A percentile compares a stretch with the other conserved stretches of the same genome.
Evolutionary conservation across 2,329 filamentous ascomycete species (phyloP).

Genomic region (Penicillium sp.): DNA sequence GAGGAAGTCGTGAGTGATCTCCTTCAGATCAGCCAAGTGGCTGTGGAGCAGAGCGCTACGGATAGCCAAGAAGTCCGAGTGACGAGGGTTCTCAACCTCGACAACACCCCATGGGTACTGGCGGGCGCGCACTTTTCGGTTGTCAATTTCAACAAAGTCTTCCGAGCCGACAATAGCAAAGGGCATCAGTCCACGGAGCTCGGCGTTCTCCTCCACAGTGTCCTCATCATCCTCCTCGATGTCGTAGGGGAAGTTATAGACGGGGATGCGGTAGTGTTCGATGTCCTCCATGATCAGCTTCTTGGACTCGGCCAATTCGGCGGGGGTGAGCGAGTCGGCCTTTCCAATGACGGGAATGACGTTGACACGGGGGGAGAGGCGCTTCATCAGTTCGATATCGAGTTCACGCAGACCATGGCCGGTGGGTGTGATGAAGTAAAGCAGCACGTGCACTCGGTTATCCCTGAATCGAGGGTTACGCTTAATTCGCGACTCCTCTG

Average conservation of each 20-base stretch:
- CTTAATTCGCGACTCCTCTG: slow-evolving; percentile 99
- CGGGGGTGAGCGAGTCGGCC: slow-evolving; percentile 93
- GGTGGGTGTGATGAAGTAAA: slow-evolving; percentile 99
- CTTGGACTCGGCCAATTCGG: slow-evolving; percentile 97
- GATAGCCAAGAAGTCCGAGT: slow-evolving; percentile 97
- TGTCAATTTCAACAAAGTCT: slow-evolving; percentile 89
- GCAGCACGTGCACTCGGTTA: slow-evolving; percentile 95
- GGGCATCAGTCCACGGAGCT: slow-evolving; percentile 95
- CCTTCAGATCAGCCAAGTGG: slow-evolving; percentile 96
- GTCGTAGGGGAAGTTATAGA: slow-evolving; percentile 99
- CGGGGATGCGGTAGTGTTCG: slow-evolving; percentile 98
- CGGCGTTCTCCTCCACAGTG: slow-evolving; percentile 97
- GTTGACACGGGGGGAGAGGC: slow-evolving; percentile 94
- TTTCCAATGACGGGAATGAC: slow-evolving; percentile 99
- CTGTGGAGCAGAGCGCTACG: slow-evolving; percentile 95
- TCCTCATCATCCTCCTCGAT: slow-evolving; percentile 99
- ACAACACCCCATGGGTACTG: slow-evolving; percentile 99
- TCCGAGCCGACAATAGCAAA: slow-evolving; percentile 98
- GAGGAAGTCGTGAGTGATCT: slow-evolving; percentile 99
- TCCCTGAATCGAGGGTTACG: slow-evolving; percentile 99
- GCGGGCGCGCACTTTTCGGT: slow-evolving; percentile 85
- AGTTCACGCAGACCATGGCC: slow-evolving; percentile 97
- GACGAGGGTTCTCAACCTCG: slow-evolving; percentile 97
- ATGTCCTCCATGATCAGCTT: slow-evolving; percentile 99
- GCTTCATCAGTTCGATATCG: slow-evolving; percentile 99